Base-by-base conservation (phyloP, 148 eudicot genomes). In the Cornus suecica region DNA sequence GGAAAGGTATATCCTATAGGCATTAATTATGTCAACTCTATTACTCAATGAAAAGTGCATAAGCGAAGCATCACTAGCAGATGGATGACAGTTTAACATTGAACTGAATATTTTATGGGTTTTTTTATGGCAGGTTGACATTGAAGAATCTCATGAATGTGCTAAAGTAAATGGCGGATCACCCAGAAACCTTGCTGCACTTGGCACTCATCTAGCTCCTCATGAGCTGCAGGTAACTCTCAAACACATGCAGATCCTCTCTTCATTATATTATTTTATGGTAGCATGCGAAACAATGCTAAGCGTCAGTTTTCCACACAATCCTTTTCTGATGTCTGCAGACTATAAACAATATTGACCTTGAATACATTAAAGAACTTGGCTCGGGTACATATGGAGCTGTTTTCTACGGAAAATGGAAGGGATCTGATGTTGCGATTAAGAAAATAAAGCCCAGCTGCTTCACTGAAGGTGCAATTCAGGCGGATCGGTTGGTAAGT, bases 321-420 rank as follows among this genome's bases (percentile, higher is more conserved):
- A 58, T 3, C 62, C 20, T 48, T 58, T 20, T 58, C 1, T 58
- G 56, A 30, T 66, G 30, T 31, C 31, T 82, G 80, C 86, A 90
- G 92, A 79, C 71, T 10, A 84, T 88, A 75, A 73, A 69, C 65
- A 74, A 79, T 70, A 71, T 79, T 8, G 88, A 90, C 74, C 87
- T 90, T 28, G 94, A 90, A 77, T 84, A 83, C 65, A 42, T 90
- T 51, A 80, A 76, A 76, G 88, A 88, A 72, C 80, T 88, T 27
- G 92, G 92, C 52, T 82, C 87, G 14, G 92, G 94, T 32, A 87
- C 88, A 24, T 87, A 76, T 76, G 90, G 90, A 45, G 83, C 86
- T 29, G 94, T 90, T 25, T 86, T 80, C 82, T 71, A 88, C 68
- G 90, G 92, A 65, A 90, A 85, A 81, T 88, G 90, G 89, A 87